Evolutionary conservation across 2,329 filamentous ascomycete genomes (phyloP).

Genomic region (Colletotrichum liaoningense): DNA sequence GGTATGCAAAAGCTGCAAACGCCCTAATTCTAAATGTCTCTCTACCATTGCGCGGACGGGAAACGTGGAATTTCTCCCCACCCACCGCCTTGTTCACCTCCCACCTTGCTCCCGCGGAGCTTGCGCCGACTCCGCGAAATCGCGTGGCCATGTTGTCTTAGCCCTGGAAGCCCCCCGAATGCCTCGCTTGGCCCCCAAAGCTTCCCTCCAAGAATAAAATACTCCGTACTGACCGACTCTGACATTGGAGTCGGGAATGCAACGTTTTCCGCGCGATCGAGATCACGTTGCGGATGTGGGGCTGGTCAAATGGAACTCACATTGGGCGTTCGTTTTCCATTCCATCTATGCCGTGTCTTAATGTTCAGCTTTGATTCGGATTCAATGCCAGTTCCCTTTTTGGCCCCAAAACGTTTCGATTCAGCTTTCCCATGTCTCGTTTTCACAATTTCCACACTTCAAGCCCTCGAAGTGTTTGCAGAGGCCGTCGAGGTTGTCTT

Average conservation of each 20-base stretch:
- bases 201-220: not conserved
- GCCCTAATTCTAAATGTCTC: slow-evolving; percentile 7
- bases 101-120: not conserved
- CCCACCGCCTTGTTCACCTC: not conserved
- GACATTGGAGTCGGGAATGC: not conserved
- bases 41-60: not conserved
- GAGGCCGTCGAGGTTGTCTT: slow-evolving; percentile 45
- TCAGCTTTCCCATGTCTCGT: not conserved
- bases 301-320: not conserved
- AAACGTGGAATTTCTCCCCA: not conserved
- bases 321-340: not conserved
- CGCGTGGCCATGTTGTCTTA: not conserved
- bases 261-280: not conserved
- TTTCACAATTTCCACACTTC: not conserved
- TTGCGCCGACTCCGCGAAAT: too few species aligned
- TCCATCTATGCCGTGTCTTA: not conserved
- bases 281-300: not conserved
- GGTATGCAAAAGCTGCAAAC: slow-evolving; percentile 5
- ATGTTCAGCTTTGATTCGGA: not conserved
- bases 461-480: slow-evolving; percentile 25
- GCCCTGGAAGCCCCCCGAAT: not conserved
- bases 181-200: slow-evolving; percentile 3
- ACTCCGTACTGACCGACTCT: not conserved
- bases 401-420: not conserved
- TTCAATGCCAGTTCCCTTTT: not conserved